These are phyloP conservation scores for Lagenidium sp. DNA, from an alignment of 352 stramenopile genomes.

Conservation along the genomic window DNA sequence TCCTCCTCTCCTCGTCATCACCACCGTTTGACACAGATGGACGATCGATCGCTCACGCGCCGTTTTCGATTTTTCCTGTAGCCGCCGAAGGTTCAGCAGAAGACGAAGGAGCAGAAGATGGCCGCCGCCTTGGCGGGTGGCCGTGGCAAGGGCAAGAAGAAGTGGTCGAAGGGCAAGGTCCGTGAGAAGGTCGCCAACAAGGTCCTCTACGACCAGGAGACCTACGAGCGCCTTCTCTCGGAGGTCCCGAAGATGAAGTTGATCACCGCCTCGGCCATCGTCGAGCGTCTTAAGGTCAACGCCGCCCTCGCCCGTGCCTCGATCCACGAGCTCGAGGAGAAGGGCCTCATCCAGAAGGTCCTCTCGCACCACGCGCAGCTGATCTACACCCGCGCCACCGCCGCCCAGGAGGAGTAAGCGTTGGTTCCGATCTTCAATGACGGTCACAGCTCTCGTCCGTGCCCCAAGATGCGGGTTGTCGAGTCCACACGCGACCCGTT, in stretches of 20 bases:
- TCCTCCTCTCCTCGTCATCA: not conserved
- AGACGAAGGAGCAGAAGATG: slow-evolving; percentile 99
- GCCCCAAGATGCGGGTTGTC: too few species aligned
- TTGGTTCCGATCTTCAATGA: too few species aligned
- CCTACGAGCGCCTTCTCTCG: slow-evolving; percentile 95
- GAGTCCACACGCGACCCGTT: too few species aligned
- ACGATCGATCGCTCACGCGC: not conserved
- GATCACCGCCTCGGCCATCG: slow-evolving; percentile 97
- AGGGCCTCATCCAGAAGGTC: slow-evolving; percentile 94
- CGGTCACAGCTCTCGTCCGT: too few species aligned
- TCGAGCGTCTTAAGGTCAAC: slow-evolving; percentile 99
- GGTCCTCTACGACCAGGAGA: slow-evolving; percentile 99
- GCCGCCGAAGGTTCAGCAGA: slow-evolving; percentile 99
- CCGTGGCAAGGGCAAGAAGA: slow-evolving; percentile 99
- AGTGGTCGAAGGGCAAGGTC: slow-evolving; percentile 99
- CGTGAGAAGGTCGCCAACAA: slow-evolving; percentile 99
- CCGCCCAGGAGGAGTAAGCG: slow-evolving; percentile 64
- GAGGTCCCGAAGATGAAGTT: slow-evolving; percentile 99
- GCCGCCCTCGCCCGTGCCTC: slow-evolving; percentile 95
- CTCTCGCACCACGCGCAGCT: slow-evolving; percentile 94
- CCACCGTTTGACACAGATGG: not conserved
- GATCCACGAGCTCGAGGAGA: slow-evolving; percentile 90
- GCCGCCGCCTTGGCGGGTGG: slow-evolving; percentile 97
- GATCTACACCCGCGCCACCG: slow-evolving; percentile 97
- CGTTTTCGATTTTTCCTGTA: slow-evolving; percentile 14